phyloP scores from a whole-genome alignment of 768 basidiomycete genomes.

The Leccinum longicurvipes region DNA sequence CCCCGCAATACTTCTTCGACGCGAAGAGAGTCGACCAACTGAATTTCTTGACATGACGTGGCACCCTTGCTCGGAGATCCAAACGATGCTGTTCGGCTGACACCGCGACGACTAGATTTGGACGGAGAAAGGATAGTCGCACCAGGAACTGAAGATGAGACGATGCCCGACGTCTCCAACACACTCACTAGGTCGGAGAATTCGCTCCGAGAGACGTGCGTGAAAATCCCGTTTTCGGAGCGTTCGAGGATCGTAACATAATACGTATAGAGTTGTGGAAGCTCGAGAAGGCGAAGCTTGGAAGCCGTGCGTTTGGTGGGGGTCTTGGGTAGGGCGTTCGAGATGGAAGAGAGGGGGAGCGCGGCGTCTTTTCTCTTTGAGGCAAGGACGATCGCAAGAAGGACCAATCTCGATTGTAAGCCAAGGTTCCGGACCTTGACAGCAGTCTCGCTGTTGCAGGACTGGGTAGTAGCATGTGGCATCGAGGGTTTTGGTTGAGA shows the following conservation, averaged over 20 bases:
- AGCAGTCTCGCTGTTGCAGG: constrained; percentile 56
- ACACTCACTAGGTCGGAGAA: constrained; percentile 70
- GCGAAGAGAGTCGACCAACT: constrained; percentile 59
- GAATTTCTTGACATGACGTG: constrained; percentile 42
- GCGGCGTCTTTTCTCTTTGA: constrained; percentile 58
- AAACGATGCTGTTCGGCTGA: constrained; percentile 61
- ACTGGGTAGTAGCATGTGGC: constrained; percentile 19
- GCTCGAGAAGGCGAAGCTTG: constrained; percentile 46
- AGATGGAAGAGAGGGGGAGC: constrained; percentile 46
- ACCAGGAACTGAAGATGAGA: constrained; percentile 38
- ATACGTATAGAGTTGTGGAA: constrained; percentile 59
- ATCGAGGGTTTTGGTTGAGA: constrained; percentile 8
- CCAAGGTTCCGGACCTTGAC: constrained; percentile 66
- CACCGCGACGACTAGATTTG: constrained; percentile 47
- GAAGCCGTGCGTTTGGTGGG: constrained; percentile 53
- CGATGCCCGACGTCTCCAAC: constrained; percentile 70
- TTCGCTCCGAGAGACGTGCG: constrained; percentile 69
- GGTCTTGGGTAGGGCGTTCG: constrained; percentile 31
- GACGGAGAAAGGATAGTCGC: constrained; percentile 36
- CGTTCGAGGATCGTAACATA: constrained; percentile 60
- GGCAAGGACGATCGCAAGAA: constrained; percentile 63
- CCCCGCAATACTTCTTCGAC: constrained; percentile 70
- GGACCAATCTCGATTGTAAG: constrained; percentile 68
- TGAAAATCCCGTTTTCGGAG: constrained; percentile 51
- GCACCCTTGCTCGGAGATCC: constrained; percentile 29